Percentiles rank a stretch among this genome's conserved stretches.
Conservation (phyloP, 805 yeast species). For the Lachancea thermotolerans region DNA sequence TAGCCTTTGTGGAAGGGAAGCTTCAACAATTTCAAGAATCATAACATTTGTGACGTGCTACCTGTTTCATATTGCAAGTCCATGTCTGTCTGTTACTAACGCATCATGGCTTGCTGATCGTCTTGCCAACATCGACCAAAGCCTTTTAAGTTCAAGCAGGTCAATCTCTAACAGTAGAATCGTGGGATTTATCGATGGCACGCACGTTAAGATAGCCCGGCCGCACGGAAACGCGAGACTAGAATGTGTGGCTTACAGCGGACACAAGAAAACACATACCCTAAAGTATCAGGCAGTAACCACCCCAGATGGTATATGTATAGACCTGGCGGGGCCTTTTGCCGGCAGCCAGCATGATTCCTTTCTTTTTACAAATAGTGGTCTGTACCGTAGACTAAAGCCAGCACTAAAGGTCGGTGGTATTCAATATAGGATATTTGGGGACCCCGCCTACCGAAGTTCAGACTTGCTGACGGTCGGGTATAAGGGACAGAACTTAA, state of each 20-base stretch:
- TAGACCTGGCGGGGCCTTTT: conserved; percentile 1
- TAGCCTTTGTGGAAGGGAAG: too few species aligned
- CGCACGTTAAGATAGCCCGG: not conserved
- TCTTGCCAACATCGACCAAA: too few species aligned
- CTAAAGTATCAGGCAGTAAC: conserved; percentile 1
- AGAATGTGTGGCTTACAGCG: conserved; percentile 1
- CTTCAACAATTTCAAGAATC: too few species aligned
- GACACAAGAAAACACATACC: not conserved
- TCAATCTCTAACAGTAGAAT: not conserved
- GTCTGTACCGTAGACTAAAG: not conserved
- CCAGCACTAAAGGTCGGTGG: not conserved
- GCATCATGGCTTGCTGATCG: too few species aligned
- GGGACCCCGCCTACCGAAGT: not conserved
- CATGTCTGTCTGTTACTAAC: too few species aligned
- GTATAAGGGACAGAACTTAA: conserved; percentile 1
- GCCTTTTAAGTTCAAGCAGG: too few species aligned
- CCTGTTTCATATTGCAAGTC: too few species aligned
- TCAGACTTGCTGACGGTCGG: conserved; percentile 1
- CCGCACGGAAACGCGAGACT: not conserved
- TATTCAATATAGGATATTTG: not conserved
- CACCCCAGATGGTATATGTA: not conserved
- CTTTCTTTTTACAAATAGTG: not conserved
- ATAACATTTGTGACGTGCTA: too few species aligned
- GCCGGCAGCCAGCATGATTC: conserved; percentile 1
- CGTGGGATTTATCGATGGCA: conserved; percentile 1